Conservation (phyloP, 129 eudicot genomes). For the Scalesia atractyloides region DNA sequence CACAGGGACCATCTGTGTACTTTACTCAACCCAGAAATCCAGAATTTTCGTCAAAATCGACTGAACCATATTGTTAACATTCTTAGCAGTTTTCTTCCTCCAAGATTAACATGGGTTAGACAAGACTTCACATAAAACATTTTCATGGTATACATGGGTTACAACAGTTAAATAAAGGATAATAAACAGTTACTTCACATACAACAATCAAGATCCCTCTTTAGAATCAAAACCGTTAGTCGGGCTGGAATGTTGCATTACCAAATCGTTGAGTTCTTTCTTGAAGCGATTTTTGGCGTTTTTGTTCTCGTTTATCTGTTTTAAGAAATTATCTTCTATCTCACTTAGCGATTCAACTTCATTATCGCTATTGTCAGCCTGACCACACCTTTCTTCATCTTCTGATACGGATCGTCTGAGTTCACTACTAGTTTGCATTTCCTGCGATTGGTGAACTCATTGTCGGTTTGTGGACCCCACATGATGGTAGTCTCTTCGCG, state of each 20-base stretch:
- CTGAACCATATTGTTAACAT: not conserved
- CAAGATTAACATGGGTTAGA: conserved; percentile 23
- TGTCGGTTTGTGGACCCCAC: conserved; percentile 53
- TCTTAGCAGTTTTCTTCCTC: not conserved
- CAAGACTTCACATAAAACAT: conserved; percentile 7
- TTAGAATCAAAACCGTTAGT: conserved; percentile 27
- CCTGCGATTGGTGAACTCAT: conserved; percentile 55
- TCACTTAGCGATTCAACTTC: conserved; percentile 64
- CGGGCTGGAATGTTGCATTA: conserved; percentile 37
- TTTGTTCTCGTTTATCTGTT: conserved; percentile 51
- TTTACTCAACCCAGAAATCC: not conserved
- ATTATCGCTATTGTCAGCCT: conserved; percentile 31
- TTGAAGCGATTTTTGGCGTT: conserved; percentile 51
- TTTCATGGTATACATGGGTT: conserved; percentile 5
- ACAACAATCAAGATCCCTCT: conserved; percentile 33
- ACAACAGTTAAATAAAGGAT: conserved; percentile 22
- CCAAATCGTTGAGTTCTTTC: conserved; percentile 46
- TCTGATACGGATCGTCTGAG: conserved; percentile 44
- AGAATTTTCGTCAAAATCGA: not conserved
- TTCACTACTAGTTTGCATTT: conserved; percentile 68
- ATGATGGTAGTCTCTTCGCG: conserved; percentile 47
- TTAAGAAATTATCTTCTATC: conserved; percentile 64
- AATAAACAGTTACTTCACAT: conserved; percentile 20
- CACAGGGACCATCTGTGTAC: too few relatives aligned
- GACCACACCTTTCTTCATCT: conserved; percentile 35